phyloP scores from a whole-genome alignment of 805 yeast genomes.

The Zygosaccharomyces gambellarensis region DNA sequence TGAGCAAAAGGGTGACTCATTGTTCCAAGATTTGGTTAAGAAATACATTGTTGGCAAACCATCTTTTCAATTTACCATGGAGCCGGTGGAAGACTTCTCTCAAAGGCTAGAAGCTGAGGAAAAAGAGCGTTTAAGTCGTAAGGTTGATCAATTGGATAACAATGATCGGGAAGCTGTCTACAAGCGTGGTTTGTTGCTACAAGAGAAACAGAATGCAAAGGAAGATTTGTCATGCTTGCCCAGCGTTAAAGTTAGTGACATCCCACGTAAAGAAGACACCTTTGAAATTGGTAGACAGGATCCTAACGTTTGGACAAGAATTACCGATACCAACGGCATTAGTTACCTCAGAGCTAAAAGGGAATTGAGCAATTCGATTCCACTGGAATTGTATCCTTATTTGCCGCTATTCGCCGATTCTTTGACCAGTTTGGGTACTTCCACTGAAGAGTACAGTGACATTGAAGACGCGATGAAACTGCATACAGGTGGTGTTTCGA shows the following conservation, averaged over 20 bases:
- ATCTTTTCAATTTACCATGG: constrained; percentile 68
- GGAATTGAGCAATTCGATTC: constrained; percentile 49
- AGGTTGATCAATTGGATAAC: constrained; percentile 43
- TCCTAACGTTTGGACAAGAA: constrained; percentile 40
- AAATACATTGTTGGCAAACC: constrained; percentile 51
- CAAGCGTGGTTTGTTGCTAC: constrained; percentile 55
- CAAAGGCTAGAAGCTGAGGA: constrained; percentile 53
- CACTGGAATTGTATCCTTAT: constrained; percentile 58
- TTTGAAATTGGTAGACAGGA: constrained; percentile 36
- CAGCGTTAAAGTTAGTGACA: constrained; percentile 67
- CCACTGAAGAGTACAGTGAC: constrained; percentile 60
- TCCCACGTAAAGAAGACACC: constrained; percentile 49
- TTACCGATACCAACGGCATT: constrained; percentile 75
- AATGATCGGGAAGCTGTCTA: constrained; percentile 55
- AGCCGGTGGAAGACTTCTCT: constrained; percentile 58
- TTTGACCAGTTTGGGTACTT: constrained; percentile 83
- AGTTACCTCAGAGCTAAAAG: constrained; percentile 70
- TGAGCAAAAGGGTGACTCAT: constrained; percentile 42
- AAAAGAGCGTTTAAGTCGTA: constrained; percentile 41
- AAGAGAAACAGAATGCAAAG: constrained; percentile 56
- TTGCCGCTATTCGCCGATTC: constrained; percentile 76
- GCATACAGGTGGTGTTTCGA: constrained; percentile 77
- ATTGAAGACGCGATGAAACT: constrained; percentile 81
- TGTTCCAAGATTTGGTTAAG: constrained; percentile 59
- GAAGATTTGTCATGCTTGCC: constrained; percentile 82